Conservation (phyloP, 1,284 basidiomycete genomes). For the Leccinum pachyderme region DNA sequence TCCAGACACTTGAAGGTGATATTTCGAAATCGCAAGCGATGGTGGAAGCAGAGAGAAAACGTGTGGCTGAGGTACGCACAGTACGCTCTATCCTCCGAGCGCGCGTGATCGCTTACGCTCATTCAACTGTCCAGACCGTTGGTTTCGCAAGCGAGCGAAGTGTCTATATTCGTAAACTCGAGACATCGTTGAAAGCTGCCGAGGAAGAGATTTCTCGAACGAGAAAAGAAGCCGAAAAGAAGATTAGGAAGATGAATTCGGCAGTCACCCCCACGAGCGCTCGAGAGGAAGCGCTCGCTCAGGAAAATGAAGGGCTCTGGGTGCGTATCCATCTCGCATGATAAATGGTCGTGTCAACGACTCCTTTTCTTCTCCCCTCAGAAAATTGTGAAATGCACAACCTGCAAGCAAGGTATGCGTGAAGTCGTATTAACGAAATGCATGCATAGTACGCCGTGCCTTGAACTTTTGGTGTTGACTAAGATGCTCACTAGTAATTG, state of each 20-base stretch:
- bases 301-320: conserved; percentile 62
- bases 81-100: not conserved
- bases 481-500: not conserved
- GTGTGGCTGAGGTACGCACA: conserved; percentile 31
- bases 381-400: conserved; percentile 90
- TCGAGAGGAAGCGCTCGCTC: conserved; percentile 43
- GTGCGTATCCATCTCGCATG: conserved; percentile 38
- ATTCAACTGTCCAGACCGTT: conserved; percentile 17
- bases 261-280: conserved; percentile 30
- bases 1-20: conserved; percentile 29
- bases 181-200: conserved; percentile 17
- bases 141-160: conserved; percentile 28
- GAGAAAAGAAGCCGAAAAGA: conserved; percentile 54
- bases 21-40: conserved; percentile 35
- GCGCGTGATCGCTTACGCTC: conserved; percentile 13
- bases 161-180: conserved; percentile 27
- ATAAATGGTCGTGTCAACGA: not conserved
- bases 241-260: conserved; percentile 41
- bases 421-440: conserved; percentile 90
- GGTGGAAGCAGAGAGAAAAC: conserved; percentile 40
- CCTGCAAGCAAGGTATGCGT: conserved; percentile 84
- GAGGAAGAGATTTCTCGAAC: conserved; percentile 33
- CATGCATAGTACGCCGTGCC: conserved; percentile 75
- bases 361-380: conserved; percentile 31
- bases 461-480: conserved; percentile 2